Evolutionary conservation across 371 early-diverging fungal genomes (phyloP).

Genomic region (Parasitella parasitica): DNA sequence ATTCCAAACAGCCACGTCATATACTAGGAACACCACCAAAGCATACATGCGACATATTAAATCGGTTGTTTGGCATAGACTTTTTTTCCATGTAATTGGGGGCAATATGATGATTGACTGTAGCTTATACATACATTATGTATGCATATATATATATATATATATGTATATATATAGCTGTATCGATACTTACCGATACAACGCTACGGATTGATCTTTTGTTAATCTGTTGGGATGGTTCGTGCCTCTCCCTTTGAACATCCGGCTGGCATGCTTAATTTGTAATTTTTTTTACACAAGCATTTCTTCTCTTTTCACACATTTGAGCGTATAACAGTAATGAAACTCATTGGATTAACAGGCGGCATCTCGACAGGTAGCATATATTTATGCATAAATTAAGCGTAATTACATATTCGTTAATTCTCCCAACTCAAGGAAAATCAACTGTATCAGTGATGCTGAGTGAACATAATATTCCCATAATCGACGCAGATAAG

Average conservation of each 20-base stretch:
- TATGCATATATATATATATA: background rate
- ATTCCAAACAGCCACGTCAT: background rate
- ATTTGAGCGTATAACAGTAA: constrained; percentile 23
- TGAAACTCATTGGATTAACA: constrained; percentile 89
- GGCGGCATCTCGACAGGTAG: constrained; percentile 93
- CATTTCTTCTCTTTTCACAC: background rate
- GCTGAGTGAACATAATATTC: constrained; percentile 55
- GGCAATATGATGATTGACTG: background rate
- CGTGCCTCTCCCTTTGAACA: background rate
- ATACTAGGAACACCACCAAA: background rate
- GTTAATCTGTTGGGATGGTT: background rate
- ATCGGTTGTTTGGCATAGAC: too few relatives aligned
- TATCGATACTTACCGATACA: background rate
- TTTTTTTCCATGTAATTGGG: too few relatives aligned
- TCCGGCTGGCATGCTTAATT: background rate
- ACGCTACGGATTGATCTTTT: background rate
- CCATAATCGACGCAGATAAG: constrained; percentile 92
- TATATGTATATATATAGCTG: background rate
- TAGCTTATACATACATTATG: background rate
- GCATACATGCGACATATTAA: too few relatives aligned
- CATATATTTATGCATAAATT: background rate
- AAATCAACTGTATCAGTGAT: constrained; percentile 82
- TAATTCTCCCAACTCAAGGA: constrained; percentile 29
- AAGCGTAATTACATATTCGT: background rate
- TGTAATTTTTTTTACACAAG: background rate